Evolutionary conservation across 768 basidiomycete genomes (phyloP).

Genomic region (Phylloporus sp.): DNA sequence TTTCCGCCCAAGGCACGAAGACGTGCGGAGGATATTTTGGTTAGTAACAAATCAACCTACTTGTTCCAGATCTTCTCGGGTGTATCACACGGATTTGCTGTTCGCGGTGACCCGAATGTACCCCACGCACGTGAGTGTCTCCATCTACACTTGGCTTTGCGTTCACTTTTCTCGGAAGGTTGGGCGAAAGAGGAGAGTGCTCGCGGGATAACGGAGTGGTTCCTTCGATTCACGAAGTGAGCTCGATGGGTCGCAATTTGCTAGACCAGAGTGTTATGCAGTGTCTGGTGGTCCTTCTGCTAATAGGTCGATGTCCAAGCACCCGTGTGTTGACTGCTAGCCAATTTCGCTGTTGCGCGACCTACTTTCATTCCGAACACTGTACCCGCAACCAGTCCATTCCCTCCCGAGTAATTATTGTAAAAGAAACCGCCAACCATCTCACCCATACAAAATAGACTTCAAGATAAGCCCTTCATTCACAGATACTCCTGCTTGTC

Average conservation of each 20-base stretch:
- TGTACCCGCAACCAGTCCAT: slow-evolving; percentile 60
- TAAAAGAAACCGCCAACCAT: slow-evolving; percentile 65
- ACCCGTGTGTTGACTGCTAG: background rate
- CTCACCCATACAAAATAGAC: slow-evolving; percentile 65
- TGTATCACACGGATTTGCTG: too few species aligned
- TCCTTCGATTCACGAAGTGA: slow-evolving; percentile 36
- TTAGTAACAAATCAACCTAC: slow-evolving; percentile 45
- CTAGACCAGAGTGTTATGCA: background rate
- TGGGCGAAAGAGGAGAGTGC: slow-evolving; percentile 61
- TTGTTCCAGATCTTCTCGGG: slow-evolving; percentile 53
- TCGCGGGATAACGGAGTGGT: slow-evolving; percentile 46
- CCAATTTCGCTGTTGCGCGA: slow-evolving; percentile 36
- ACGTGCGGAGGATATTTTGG: slow-evolving; percentile 52
- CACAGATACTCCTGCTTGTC: slow-evolving; percentile 42
- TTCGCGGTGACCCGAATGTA: slow-evolving; percentile 18
- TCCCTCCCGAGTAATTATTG: slow-evolving; percentile 67
- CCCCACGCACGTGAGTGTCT: slow-evolving; percentile 16
- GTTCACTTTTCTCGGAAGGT: slow-evolving; percentile 30
- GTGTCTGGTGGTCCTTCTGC: background rate
- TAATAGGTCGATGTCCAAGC: too few species aligned
- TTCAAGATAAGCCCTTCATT: slow-evolving; percentile 42
- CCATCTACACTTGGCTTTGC: background rate
- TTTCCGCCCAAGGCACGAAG: slow-evolving; percentile 51
- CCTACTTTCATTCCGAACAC: slow-evolving; percentile 64
- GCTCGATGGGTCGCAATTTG: background rate